Percentiles rank a stretch among this genome's conserved stretches.
These are phyloP conservation scores for Acer negundo DNA, from an alignment of 345 rosid genomes.

Conservation along the genomic window DNA sequence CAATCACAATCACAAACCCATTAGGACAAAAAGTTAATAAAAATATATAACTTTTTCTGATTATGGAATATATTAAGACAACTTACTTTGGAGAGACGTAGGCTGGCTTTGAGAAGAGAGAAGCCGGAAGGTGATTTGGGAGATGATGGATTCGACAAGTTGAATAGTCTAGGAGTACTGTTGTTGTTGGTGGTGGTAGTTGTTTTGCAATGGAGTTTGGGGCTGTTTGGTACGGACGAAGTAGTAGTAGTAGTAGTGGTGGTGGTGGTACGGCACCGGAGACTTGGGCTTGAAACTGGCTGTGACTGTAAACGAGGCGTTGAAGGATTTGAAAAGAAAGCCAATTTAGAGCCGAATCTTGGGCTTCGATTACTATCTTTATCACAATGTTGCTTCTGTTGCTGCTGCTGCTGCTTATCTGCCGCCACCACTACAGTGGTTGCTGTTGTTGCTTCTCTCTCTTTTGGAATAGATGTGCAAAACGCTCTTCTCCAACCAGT, in stretches of 20 bases:
- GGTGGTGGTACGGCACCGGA: constrained; percentile 61
- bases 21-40: background rate
- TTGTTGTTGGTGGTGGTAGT: constrained; percentile 12
- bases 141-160: constrained; percentile 61
- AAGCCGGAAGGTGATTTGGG: constrained; percentile 77
- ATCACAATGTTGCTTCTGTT: constrained; percentile 13
- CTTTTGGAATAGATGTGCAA: constrained; percentile 70
- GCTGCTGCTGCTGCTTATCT: constrained; percentile 32
- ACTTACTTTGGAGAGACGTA: constrained; percentile 68
- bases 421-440: background rate
- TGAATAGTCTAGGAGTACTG: constrained; percentile 43
- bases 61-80: background rate
- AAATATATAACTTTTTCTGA: background rate
- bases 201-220: constrained; percentile 59
- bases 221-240: constrained; percentile 57
- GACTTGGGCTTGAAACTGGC: constrained; percentile 41
- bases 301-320: constrained; percentile 65
- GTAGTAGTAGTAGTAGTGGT: constrained; percentile 28
- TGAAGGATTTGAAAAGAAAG: constrained; percentile 82
- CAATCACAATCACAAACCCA: background rate
- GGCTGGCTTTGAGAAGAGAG: constrained; percentile 65
- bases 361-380: constrained; percentile 32
- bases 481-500: constrained; percentile 81
- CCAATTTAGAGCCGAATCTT: constrained; percentile 60
- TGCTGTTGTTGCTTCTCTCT: constrained; percentile 30